Evolutionary conservation across 1,139 yeast species (phyloP).

Genomic region (Blastobotrys illinoisensis): DNA sequence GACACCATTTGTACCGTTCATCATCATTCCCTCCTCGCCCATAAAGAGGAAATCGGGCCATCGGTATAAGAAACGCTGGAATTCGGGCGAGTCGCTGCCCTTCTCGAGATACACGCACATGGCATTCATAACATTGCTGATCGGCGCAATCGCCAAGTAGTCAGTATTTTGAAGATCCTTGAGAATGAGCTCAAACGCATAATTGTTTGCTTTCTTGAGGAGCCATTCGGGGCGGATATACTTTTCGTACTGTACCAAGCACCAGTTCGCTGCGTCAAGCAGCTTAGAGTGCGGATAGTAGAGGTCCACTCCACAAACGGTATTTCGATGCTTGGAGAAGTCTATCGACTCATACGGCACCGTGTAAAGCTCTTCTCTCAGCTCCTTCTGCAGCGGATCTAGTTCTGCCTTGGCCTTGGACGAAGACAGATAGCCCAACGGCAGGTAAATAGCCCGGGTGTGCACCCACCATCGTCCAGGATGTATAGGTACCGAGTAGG

Average conservation of each 20-base stretch:
- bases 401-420: conserved; percentile 51
- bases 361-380: conserved; percentile 74
- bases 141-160: conserved; percentile 87
- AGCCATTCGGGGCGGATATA: conserved; percentile 72
- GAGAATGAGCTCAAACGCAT: conserved; percentile 56
- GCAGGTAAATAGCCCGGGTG: conserved; percentile 85
- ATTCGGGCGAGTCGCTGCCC: conserved; percentile 62
- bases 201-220: conserved; percentile 45
- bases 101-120: conserved; percentile 64
- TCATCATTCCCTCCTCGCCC: conserved; percentile 87
- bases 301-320: conserved; percentile 85
- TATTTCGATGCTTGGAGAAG: conserved; percentile 67
- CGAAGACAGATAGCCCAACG: conserved; percentile 76
- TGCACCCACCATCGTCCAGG: conserved; percentile 99
- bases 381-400: conserved; percentile 55
- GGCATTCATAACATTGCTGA: conserved; percentile 78
- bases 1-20: conserved; percentile 96
- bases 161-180: conserved; percentile 79
- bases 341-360: conserved; percentile 61
- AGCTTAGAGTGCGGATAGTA: conserved; percentile 84
- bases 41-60: conserved; percentile 75
- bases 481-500: conserved; percentile 74
- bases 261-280: conserved; percentile 58
- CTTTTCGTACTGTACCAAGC: conserved; percentile 60
- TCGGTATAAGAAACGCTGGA: conserved; percentile 50